phyloP scores from a whole-genome alignment of 345 rosid species.

The Excoecaria agallocha region DNA sequence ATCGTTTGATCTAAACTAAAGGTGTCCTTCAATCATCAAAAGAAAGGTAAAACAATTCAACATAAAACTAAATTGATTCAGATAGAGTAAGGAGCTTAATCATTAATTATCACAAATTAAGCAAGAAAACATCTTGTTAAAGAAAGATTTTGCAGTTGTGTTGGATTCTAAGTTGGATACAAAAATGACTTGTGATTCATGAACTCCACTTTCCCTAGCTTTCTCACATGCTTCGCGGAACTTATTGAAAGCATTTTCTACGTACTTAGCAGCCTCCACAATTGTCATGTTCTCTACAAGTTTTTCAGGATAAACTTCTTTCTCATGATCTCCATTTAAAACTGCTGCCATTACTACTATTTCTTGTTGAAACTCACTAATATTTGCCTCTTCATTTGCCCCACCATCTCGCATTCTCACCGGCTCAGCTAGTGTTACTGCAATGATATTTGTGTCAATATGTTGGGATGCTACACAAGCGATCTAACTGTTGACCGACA shows the following conservation, averaged over 20 bases:
- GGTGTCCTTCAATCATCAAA: background rate
- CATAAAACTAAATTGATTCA: background rate
- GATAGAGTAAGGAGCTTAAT: no score
- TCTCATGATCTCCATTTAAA: slow-evolving; percentile 53
- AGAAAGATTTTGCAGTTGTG: slow-evolving; percentile 32
- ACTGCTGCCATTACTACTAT: slow-evolving; percentile 61
- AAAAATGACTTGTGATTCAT: slow-evolving; percentile 36
- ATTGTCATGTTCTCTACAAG: slow-evolving; percentile 64
- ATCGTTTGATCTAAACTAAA: background rate
- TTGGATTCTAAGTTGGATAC: background rate
- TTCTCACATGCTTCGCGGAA: slow-evolving; percentile 44
- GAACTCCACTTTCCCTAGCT: slow-evolving; percentile 40
- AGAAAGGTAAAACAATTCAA: background rate
- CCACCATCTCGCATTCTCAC: slow-evolving; percentile 33
- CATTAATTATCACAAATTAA: slow-evolving; percentile 47
- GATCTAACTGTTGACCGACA: no score
- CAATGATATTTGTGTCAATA: background rate
- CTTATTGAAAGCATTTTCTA: slow-evolving; percentile 36
- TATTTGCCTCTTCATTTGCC: slow-evolving; percentile 44
- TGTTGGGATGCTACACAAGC: no score
- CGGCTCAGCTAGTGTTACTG: slow-evolving; percentile 52
- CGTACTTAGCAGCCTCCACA: slow-evolving; percentile 46
- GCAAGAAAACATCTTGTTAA: slow-evolving; percentile 51
- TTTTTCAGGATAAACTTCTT: slow-evolving; percentile 45
- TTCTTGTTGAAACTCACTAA: slow-evolving; percentile 69